Evolutionary conservation across 2,329 filamentous ascomycete genomes (phyloP).

Genomic region (Trichoderma sp.): DNA sequence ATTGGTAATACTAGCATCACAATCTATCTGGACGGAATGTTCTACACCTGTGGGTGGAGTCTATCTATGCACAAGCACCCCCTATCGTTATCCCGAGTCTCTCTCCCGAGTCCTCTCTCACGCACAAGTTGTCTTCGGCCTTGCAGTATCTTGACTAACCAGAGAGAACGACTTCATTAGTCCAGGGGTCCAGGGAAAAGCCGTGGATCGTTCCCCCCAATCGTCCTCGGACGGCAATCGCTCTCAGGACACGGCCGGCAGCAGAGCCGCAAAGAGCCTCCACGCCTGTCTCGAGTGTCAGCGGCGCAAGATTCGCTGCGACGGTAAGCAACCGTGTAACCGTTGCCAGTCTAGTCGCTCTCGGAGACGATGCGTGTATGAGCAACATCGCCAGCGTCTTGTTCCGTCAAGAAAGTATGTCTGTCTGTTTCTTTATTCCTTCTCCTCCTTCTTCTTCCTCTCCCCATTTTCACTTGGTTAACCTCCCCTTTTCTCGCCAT

Average conservation of each 20-base stretch:
- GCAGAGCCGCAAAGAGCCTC: conserved; percentile 56
- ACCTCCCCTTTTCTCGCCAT: neutral
- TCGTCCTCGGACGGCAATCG: conserved; percentile 34
- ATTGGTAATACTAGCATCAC: neutral
- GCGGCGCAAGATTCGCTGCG: conserved; percentile 79
- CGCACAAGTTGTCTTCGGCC: no score
- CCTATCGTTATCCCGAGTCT: neutral
- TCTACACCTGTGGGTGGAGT: conserved; percentile 16
- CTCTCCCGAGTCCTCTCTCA: no score
- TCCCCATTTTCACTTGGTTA: neutral
- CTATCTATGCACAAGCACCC: neutral
- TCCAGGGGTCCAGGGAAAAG: conserved; percentile 9
- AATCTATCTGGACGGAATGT: neutral
- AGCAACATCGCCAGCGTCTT: conserved; percentile 75
- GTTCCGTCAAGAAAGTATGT: conserved; percentile 73
- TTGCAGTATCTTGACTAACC: neutral
- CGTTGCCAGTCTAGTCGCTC: conserved; percentile 82
- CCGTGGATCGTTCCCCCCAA: conserved; percentile 4
- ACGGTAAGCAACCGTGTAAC: conserved; percentile 78
- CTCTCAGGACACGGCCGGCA: conserved; percentile 38
- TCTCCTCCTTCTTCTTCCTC: neutral
- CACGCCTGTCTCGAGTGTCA: conserved; percentile 77
- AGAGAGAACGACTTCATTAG: neutral
- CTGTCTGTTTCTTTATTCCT: neutral
- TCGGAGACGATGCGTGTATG: conserved; percentile 76